Conservation (phyloP, 306 rosid genomes). For the Leucaena leucocephala region DNA sequence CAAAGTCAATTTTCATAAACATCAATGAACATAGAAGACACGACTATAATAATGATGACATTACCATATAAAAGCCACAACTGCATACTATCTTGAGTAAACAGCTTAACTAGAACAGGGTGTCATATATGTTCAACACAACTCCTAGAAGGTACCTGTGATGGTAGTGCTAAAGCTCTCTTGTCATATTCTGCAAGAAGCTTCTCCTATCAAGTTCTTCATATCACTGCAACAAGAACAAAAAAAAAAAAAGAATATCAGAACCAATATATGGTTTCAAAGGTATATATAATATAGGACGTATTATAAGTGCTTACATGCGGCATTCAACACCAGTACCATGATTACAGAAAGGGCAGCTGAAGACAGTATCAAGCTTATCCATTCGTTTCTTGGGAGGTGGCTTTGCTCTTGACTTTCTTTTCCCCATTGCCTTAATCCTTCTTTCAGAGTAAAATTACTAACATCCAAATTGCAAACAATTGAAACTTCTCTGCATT, state of each 20-base stretch:
- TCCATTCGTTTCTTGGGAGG: slow-evolving; percentile 80
- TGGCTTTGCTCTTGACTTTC: slow-evolving; percentile 78
- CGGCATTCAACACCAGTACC: slow-evolving; percentile 78
- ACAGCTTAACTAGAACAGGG: slow-evolving; percentile 7
- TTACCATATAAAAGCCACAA: not conserved
- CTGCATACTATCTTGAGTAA: not conserved
- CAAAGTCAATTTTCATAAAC: not conserved
- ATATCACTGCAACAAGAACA: slow-evolving; percentile 66
- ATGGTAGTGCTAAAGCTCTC: slow-evolving; percentile 81
- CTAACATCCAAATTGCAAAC: not conserved
- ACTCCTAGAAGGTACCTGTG: slow-evolving; percentile 52
- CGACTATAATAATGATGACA: not conserved
- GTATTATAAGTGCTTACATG: slow-evolving; percentile 52
- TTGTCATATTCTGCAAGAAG: slow-evolving; percentile 80
- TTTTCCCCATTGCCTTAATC: slow-evolving; percentile 64
- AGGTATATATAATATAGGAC: not conserved
- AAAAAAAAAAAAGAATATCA: not conserved
- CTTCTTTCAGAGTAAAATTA: slow-evolving; percentile 16
- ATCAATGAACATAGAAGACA: not conserved
- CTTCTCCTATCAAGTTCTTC: slow-evolving; percentile 89
- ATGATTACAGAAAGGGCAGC: slow-evolving; percentile 86
- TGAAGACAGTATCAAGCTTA: slow-evolving; percentile 82
- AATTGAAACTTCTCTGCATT: slow-evolving; percentile 12
- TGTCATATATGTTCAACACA: slow-evolving; percentile 1
- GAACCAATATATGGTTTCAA: not conserved